Percentiles rank a stretch among this genome's conserved stretches.
Evolutionary conservation across 306 rosid genomes (phyloP).

Genomic region (Acacia melanoxylon): DNA sequence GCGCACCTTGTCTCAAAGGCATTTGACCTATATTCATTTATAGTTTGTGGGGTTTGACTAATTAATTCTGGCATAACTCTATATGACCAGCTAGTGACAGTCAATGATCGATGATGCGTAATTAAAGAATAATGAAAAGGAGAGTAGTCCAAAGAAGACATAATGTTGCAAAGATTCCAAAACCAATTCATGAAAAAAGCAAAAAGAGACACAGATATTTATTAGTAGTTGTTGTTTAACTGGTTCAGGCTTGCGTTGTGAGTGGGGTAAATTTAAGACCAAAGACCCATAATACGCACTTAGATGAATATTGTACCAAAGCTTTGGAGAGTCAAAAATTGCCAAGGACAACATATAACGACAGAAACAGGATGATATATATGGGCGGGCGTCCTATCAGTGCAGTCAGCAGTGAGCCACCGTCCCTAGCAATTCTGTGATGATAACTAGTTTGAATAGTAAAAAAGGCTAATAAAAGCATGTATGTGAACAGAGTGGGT

Average conservation of each 20-base stretch:
- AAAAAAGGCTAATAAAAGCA: slow-evolving; percentile 2
- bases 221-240: neutral
- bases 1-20: neutral
- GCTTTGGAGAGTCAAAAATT: slow-evolving; percentile 37
- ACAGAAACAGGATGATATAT: slow-evolving; percentile 20
- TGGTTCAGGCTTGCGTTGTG: neutral
- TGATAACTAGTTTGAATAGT: slow-evolving; percentile 36
- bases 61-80: neutral
- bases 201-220: neutral
- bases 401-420: neutral
- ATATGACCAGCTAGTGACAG: neutral
- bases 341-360: slow-evolving; percentile 34
- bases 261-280: slow-evolving; percentile 28
- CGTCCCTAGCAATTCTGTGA: slow-evolving; percentile 1
- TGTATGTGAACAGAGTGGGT: neutral
- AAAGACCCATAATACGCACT: slow-evolving; percentile 11
- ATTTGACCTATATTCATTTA: slow-evolving; percentile 43
- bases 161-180: slow-evolving; percentile 25
- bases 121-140: slow-evolving; percentile 18
- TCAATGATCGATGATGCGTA: neutral
- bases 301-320: neutral
- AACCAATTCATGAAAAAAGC: neutral
- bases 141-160: slow-evolving; percentile 35
- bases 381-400: neutral
- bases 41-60: slow-evolving; percentile 34